phyloP scores from a whole-genome alignment of 768 basidiomycete genomes.

The Russula griseocarnosa region DNA sequence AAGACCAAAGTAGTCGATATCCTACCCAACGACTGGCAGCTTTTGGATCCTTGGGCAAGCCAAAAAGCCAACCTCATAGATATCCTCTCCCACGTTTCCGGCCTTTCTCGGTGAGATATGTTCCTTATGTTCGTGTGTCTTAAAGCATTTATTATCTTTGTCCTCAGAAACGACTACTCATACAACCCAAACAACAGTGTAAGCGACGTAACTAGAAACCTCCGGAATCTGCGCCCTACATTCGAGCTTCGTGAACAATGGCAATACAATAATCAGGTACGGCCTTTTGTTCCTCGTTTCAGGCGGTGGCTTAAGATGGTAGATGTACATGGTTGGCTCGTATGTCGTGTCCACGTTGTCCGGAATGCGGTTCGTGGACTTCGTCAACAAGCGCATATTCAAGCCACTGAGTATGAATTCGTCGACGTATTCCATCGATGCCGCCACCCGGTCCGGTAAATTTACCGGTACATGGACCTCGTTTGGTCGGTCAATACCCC shows the following conservation, averaged over 20 bases:
- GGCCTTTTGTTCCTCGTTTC: neutral
- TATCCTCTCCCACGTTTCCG: conserved; percentile 41
- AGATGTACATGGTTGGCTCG: conserved; percentile 41
- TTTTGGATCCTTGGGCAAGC: conserved; percentile 43
- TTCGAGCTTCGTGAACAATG: conserved; percentile 40
- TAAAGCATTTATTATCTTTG: neutral
- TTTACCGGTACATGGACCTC: conserved; percentile 37
- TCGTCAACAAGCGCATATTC: conserved; percentile 43
- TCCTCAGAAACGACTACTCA: conserved; percentile 16
- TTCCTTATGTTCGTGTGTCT: neutral
- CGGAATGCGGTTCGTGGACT: conserved; percentile 36
- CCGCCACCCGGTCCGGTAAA: conserved; percentile 36
- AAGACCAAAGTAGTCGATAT: conserved; percentile 38
- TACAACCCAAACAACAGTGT: neutral
- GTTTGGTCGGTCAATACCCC: conserved; percentile 36
- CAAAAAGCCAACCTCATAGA: conserved; percentile 39
- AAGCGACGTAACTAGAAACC: conserved; percentile 23
- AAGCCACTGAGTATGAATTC: conserved; percentile 40
- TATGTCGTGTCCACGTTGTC: conserved; percentile 38
- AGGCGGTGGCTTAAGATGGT: neutral
- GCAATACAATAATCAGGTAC: conserved; percentile 41
- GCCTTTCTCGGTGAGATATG: conserved; percentile 36
- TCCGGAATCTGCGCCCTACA: conserved; percentile 35
- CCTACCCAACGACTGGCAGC: conserved; percentile 39
- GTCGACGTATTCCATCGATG: conserved; percentile 38